Percentiles rank a stretch among this genome's conserved stretches.
Conservation (phyloP, 2,329 filamentous ascomycete genomes). For the Alternaria atra region DNA sequence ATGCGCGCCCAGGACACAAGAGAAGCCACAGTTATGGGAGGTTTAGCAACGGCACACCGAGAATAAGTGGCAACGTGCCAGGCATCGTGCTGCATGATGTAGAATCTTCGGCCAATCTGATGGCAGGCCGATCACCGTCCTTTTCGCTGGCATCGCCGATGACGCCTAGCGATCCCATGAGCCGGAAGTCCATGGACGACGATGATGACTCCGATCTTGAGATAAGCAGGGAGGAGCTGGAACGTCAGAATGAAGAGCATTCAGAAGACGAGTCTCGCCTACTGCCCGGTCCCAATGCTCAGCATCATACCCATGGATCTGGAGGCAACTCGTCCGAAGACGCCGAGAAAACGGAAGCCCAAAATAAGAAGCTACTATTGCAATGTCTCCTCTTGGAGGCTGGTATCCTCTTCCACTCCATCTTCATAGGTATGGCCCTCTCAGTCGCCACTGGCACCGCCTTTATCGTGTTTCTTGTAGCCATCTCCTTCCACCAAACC, state of each 20-base stretch:
- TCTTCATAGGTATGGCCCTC: constrained; percentile 78
- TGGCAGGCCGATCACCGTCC: constrained; percentile 46
- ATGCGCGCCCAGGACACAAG: constrained; percentile 35
- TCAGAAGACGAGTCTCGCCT: constrained; percentile 46
- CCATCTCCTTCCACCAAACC: constrained; percentile 76
- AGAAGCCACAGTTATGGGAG: constrained; percentile 46
- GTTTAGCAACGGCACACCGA: constrained; percentile 33
- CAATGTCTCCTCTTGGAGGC: constrained; percentile 80
- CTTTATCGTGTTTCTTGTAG: constrained; percentile 72
- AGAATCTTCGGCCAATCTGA: constrained; percentile 44
- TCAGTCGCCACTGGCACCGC: constrained; percentile 72
- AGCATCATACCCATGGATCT: constrained; percentile 25
- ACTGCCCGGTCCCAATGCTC: constrained; percentile 34
- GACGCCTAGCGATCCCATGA: constrained; percentile 17
- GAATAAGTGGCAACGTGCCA: constrained; percentile 36
- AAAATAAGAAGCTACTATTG: constrained; percentile 69
- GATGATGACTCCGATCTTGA: constrained; percentile 44
- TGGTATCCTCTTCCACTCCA: constrained; percentile 80
- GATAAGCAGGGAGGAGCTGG: constrained; percentile 48
- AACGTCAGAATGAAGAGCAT: constrained; percentile 32
- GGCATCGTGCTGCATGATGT: constrained; percentile 45
- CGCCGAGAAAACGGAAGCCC: constrained; percentile 51
- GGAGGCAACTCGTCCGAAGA: constrained; percentile 25
- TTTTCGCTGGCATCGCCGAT: constrained; percentile 36
- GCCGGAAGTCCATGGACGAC: constrained; percentile 26